A percentile compares a stretch with the other conserved stretches of the same genome.
Evolutionary conservation across 768 basidiomycete genomes (phyloP).

Genomic region (Suillus brevipes): DNA sequence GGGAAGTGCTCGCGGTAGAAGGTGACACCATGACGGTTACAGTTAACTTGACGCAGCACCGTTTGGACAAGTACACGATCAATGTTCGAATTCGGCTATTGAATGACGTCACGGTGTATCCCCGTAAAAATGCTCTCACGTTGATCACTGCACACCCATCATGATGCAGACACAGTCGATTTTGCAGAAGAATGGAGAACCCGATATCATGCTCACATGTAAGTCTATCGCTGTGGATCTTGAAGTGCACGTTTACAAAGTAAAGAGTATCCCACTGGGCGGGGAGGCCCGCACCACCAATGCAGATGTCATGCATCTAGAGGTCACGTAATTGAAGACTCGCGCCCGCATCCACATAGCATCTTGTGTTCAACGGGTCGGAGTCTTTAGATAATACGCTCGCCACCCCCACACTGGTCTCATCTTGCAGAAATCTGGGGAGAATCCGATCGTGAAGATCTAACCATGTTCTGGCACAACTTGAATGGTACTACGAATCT

Average conservation of each 20-base stretch:
- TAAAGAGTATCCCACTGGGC: constrained; percentile 40
- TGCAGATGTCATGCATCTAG: constrained; percentile 55
- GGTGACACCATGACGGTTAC: too few relatives aligned
- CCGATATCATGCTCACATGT: constrained; percentile 36
- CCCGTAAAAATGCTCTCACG: not conserved
- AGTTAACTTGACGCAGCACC: too few relatives aligned
- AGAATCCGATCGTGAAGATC: constrained; percentile 30
- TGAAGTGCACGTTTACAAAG: constrained; percentile 34
- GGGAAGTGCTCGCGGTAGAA: not conserved
- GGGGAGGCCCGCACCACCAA: constrained; percentile 35
- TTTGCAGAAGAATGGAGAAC: constrained; percentile 44
- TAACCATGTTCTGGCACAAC: constrained; percentile 60
- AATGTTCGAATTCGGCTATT: too few relatives aligned
- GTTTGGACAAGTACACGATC: not conserved
- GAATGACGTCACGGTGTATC: too few relatives aligned
- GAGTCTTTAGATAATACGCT: too few relatives aligned
- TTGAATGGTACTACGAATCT: constrained; percentile 46
- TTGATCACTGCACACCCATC: too few relatives aligned
- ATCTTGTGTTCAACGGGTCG: too few relatives aligned
- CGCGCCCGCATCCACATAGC: too few relatives aligned
- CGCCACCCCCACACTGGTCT: too few relatives aligned
- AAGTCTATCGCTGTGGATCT: constrained; percentile 1
- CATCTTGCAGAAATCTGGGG: too few relatives aligned
- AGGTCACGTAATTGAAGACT: constrained; percentile 35
- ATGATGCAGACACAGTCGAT: constrained; percentile 18